Evolutionary conservation across 768 basidiomycete species (phyloP).

Genomic region (Agaricus blazei): DNA sequence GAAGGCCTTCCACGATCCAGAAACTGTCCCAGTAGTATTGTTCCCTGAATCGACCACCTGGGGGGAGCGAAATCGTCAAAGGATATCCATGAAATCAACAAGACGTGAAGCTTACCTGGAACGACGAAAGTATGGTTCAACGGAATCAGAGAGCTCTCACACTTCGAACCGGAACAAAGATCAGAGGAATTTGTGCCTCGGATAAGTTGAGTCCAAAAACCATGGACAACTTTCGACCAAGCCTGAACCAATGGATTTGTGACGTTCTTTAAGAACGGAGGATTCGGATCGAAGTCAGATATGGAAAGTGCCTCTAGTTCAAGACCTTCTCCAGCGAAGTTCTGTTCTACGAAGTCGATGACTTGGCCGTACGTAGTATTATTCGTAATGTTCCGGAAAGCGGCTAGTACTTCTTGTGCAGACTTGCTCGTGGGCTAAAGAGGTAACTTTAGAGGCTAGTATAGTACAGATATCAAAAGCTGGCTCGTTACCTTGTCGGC

Average conservation of each 20-base stretch:
- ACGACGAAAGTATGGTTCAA: slow-evolving; percentile 90
- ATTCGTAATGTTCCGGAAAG: slow-evolving; percentile 48
- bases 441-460: not conserved
- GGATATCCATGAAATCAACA: not conserved
- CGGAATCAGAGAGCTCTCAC: slow-evolving; percentile 84
- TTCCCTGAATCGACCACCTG: slow-evolving; percentile 72
- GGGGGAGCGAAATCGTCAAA: not conserved
- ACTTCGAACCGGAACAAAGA: slow-evolving; percentile 54
- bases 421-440: slow-evolving; percentile 68
- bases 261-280: slow-evolving; percentile 68
- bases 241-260: slow-evolving; percentile 63
- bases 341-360: slow-evolving; percentile 61
- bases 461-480: not conserved
- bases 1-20: slow-evolving; percentile 86
- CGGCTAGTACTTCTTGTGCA: slow-evolving; percentile 60
- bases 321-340: slow-evolving; percentile 82
- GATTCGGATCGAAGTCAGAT: slow-evolving; percentile 54
- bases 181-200: slow-evolving; percentile 66
- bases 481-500: slow-evolving; percentile 55
- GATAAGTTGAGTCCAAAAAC: slow-evolving; percentile 80
- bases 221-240: slow-evolving; percentile 76
- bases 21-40: slow-evolving; percentile 74
- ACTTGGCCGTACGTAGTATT: slow-evolving; percentile 59
- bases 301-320: slow-evolving; percentile 68
- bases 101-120: slow-evolving; percentile 52